These are phyloP conservation scores for Tripidium arundinaceum DNA, from an alignment of 202 grass and related monocot genomes.

Conservation along the genomic window DNA sequence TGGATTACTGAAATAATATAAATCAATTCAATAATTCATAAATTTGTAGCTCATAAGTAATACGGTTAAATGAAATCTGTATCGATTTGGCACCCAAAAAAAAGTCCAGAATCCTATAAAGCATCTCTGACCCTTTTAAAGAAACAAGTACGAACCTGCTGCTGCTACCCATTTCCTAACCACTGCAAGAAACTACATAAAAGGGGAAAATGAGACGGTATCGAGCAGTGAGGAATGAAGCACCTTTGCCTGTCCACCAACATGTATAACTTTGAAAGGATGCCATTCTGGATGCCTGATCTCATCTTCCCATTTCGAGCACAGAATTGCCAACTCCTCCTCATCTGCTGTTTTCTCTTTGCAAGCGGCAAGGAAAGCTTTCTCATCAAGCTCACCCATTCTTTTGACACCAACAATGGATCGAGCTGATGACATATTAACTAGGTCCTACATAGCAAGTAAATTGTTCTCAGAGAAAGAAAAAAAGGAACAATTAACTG, in stretches of 20 bases:
- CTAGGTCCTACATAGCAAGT: slow-evolving; percentile 41
- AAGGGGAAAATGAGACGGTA: not conserved
- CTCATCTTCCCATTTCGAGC: slow-evolving; percentile 53
- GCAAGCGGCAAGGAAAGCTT: slow-evolving; percentile 53
- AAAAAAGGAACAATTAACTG: not conserved
- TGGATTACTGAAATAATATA: no score
- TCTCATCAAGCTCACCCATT: slow-evolving; percentile 72
- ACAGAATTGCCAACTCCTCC: not conserved
- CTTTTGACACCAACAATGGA: slow-evolving; percentile 58
- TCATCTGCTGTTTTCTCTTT: slow-evolving; percentile 32
- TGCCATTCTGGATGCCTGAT: slow-evolving; percentile 47
- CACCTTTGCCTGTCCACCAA: slow-evolving; percentile 32
- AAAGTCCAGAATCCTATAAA: no score
- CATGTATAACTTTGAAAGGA: slow-evolving; percentile 41
- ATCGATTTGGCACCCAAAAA: not conserved
- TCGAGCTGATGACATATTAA: slow-evolving; percentile 27
- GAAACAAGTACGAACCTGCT: not conserved
- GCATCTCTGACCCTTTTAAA: no score
- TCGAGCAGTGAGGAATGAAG: not conserved
- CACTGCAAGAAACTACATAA: not conserved
- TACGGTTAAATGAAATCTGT: no score
- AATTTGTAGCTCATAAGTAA: no score
- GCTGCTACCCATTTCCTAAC: not conserved
- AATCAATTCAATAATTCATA: no score
- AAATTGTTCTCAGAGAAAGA: not conserved